phyloP scores from a whole-genome alignment of 768 basidiomycete genomes.

The Phylloporus sp. region DNA sequence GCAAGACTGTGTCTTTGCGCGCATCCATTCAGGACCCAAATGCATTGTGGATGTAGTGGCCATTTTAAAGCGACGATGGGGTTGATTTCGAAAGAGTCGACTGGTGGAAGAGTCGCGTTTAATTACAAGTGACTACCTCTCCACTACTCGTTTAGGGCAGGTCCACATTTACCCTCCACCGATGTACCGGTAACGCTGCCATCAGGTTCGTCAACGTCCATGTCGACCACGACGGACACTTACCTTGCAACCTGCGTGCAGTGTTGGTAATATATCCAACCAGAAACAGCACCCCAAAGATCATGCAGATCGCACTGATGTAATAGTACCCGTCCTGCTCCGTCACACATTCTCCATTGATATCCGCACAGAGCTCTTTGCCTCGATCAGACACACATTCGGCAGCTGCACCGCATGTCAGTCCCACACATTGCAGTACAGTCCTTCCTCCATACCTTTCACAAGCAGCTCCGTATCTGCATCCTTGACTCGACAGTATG shows the following conservation, averaged over 20 bases:
- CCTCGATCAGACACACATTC: conserved; percentile 95
- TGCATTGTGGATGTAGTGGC: conserved; percentile 66
- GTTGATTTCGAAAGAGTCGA: conserved; percentile 13
- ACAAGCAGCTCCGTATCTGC: conserved; percentile 48
- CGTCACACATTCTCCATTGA: conserved; percentile 78
- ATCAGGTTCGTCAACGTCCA: neutral
- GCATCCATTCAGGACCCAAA: conserved; percentile 93
- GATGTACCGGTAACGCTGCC: conserved; percentile 63
- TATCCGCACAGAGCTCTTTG: conserved; percentile 67
- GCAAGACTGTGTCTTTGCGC: conserved; percentile 60
- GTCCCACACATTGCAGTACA: neutral
- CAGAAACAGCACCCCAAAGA: conserved; percentile 70
- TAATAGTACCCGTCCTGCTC: conserved; percentile 91
- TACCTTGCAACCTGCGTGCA: conserved; percentile 82
- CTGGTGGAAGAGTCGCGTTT: conserved; percentile 24
- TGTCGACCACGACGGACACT: conserved; percentile 23
- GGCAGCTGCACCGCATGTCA: conserved; percentile 43
- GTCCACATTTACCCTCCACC: conserved; percentile 60
- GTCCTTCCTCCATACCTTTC: conserved; percentile 42
- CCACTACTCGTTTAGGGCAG: conserved; percentile 32
- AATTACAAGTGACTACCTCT: conserved; percentile 15
- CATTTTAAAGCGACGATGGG: conserved; percentile 36
- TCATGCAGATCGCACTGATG: conserved; percentile 74
- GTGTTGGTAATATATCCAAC: conserved; percentile 79
- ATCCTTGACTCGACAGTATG: conserved; percentile 73